Percentiles rank a stretch among this genome's conserved stretches.
phyloP scores from a whole-genome alignment of 768 basidiomycete genomes.

The Tricholoma sp. region DNA sequence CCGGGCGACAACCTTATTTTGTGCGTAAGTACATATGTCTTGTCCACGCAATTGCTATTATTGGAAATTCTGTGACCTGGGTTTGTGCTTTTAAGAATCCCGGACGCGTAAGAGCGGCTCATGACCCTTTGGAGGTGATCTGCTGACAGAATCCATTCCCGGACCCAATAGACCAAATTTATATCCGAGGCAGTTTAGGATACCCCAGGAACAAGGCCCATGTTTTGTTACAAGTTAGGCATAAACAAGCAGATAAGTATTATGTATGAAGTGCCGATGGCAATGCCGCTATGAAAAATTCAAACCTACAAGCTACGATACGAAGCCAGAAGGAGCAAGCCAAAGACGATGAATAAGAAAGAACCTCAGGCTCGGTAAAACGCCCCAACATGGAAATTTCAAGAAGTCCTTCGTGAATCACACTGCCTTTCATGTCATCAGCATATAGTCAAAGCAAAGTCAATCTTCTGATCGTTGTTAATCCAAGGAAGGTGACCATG shows the following conservation, averaged over 20 bases:
- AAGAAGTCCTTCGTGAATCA: constrained; percentile 2
- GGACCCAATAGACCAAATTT: constrained; percentile 1
- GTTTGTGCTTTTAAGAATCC: constrained; percentile 7
- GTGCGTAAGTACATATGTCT: constrained; percentile 11
- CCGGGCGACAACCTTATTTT: constrained; percentile 14
- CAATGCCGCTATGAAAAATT: background rate
- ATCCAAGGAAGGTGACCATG: constrained; percentile 20
- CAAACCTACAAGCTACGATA: background rate
- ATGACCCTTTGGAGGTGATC: constrained; percentile 4
- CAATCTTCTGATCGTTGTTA: constrained; percentile 5
- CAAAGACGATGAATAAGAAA: background rate
- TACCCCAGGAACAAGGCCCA: background rate
- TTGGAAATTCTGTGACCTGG: constrained; percentile 16
- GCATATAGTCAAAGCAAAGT: background rate
- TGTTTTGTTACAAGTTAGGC: background rate
- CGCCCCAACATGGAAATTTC: background rate
- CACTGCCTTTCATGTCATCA: background rate
- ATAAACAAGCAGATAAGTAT: background rate
- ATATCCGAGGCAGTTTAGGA: background rate
- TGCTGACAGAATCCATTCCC: background rate
- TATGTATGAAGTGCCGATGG: background rate
- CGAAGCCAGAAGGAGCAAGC: constrained; percentile 1
- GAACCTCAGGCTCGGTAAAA: background rate
- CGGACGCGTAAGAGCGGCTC: constrained; percentile 6
- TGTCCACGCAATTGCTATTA: constrained; percentile 14